A percentile compares a stretch with the other conserved stretches of the same genome.
phyloP scores from a whole-genome alignment of 352 stramenopile species.

The Phytophthora ramorum region DNA sequence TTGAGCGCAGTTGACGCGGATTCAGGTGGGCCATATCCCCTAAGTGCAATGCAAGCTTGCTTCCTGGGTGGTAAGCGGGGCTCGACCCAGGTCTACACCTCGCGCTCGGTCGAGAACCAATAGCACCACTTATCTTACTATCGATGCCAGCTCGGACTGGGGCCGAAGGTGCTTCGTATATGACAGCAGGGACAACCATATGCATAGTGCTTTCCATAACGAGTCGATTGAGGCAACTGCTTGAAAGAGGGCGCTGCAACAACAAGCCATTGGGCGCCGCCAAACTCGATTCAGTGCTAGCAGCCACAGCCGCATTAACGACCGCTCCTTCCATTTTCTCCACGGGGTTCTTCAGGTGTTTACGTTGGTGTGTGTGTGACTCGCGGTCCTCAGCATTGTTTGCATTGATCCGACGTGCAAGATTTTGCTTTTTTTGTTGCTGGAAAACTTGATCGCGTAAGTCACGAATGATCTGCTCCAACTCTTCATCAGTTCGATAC shows the following conservation, averaged over 20 bases:
- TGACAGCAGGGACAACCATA: slow-evolving; percentile 33
- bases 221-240: slow-evolving; percentile 20
- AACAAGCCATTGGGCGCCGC: slow-evolving; percentile 6
- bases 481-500: slow-evolving; percentile 57
- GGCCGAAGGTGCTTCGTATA: slow-evolving; percentile 13
- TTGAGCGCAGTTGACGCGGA: slow-evolving; percentile 11
- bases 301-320: slow-evolving; percentile 3
- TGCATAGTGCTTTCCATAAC: slow-evolving; percentile 26
- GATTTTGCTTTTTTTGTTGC: slow-evolving; percentile 19
- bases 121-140: background rate
- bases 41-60: slow-evolving; percentile 1
- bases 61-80: background rate
- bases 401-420: background rate
- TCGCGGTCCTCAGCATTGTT: slow-evolving; percentile 6
- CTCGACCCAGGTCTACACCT: slow-evolving; percentile 20
- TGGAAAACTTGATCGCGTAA: slow-evolving; percentile 61
- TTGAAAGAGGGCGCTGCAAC: slow-evolving; percentile 35
- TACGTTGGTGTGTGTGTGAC: slow-evolving; percentile 26
- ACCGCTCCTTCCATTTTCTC: slow-evolving; percentile 49
- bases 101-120: background rate
- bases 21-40: slow-evolving; percentile 16
- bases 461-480: slow-evolving; percentile 75
- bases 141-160: background rate
- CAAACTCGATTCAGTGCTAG: slow-evolving; percentile 3
- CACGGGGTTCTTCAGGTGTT: slow-evolving; percentile 71